A percentile compares a stretch with the other conserved stretches of the same genome.
These are phyloP conservation scores for Hypoxylon sp. DNA, from an alignment of 2,329 filamentous ascomycete species.

Conservation along the genomic window DNA sequence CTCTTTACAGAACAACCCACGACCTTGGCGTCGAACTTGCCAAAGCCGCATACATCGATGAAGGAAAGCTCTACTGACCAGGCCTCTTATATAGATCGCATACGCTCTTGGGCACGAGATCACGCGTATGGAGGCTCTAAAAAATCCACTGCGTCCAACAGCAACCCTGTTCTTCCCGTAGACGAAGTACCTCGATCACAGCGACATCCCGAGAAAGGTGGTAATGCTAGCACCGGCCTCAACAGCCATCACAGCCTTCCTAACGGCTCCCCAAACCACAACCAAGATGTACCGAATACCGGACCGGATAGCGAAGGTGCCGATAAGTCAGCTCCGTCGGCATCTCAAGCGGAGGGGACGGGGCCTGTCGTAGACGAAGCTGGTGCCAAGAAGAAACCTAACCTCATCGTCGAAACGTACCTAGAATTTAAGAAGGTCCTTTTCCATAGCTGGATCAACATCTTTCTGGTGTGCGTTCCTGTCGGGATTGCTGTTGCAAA, in stretches of 20 bases:
- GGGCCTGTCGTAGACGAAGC: constrained; percentile 68
- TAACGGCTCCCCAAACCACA: constrained; percentile 49
- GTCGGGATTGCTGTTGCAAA: constrained; percentile 78
- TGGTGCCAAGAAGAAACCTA: constrained; percentile 51
- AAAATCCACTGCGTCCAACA: constrained; percentile 58
- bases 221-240: constrained; percentile 43
- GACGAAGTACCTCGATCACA: constrained; percentile 52
- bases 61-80: constrained; percentile 70
- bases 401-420: constrained; percentile 57
- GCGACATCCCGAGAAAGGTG: constrained; percentile 44
- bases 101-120: constrained; percentile 69
- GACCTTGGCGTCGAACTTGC: constrained; percentile 55
- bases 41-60: constrained; percentile 66
- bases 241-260: constrained; percentile 45
- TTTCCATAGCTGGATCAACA: constrained; percentile 82
- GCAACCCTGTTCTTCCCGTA: constrained; percentile 60
- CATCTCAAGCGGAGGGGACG: constrained; percentile 67
- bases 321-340: constrained; percentile 56
- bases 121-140: constrained; percentile 69
- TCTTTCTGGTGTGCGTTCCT: constrained; percentile 83
- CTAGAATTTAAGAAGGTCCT: constrained; percentile 73
- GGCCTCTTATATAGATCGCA: constrained; percentile 68
- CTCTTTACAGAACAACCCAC: constrained; percentile 47
- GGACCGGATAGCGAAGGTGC: constrained; percentile 52
- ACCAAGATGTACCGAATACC: constrained; percentile 37